Evolutionary conservation across 768 basidiomycete genomes (phyloP).

Genomic region (Pisolithus orientalis): DNA sequence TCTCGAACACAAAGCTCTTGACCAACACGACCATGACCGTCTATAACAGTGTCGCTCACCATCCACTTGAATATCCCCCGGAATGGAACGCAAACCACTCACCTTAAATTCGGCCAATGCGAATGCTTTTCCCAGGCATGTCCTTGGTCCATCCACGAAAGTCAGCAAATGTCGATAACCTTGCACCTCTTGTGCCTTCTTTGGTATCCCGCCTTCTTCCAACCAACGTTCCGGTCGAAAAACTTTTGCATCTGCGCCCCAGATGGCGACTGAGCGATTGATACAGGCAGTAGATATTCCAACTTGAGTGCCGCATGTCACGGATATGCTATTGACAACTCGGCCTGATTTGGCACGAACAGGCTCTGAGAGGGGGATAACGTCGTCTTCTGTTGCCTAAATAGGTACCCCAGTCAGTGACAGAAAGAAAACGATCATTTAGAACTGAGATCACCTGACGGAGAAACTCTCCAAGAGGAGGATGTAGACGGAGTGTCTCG

Average conservation of each 20-base stretch:
- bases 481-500: conserved; percentile 17
- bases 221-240: conserved; percentile 68
- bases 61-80: too few species aligned
- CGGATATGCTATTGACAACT: conserved; percentile 30
- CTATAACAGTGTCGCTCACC: too few species aligned
- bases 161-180: conserved; percentile 37
- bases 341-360: conserved; percentile 30
- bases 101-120: too few species aligned
- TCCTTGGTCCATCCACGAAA: conserved; percentile 39
- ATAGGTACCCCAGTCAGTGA: neutral
- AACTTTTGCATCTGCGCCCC: conserved; percentile 54
- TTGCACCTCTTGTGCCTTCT: conserved; percentile 28
- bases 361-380: conserved; percentile 49
- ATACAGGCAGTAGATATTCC: conserved; percentile 37
- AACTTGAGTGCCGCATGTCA: conserved; percentile 44
- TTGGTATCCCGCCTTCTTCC: conserved; percentile 13
- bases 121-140: conserved; percentile 30
- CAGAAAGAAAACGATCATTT: neutral
- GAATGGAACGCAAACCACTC: too few species aligned
- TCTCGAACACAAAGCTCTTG: neutral
- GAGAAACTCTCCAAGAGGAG: conserved; percentile 24
- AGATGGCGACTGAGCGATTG: conserved; percentile 47
- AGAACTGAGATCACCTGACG: conserved; percentile 6
- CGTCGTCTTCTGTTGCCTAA: conserved; percentile 46
- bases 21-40: too few species aligned